Evolutionary conservation across 192 early-diverging fungal genomes (phyloP), one percentile per base, ranked within the genome.

Genomic region (Chytriomyces confervae): DNA sequence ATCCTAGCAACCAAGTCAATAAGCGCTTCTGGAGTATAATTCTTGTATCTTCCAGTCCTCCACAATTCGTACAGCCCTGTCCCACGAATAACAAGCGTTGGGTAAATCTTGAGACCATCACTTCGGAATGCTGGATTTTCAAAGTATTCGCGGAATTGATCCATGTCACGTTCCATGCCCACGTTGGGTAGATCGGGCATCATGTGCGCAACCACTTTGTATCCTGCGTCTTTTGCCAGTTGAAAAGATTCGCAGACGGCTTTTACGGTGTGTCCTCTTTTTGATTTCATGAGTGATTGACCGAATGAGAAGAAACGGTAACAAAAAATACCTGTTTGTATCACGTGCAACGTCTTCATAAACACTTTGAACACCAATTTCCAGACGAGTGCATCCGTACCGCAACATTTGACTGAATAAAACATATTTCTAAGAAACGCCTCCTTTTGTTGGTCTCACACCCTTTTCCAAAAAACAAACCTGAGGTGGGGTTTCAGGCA

Each of bases 181-280:
- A 99, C 97, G 77, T 99, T 99, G 3, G 98, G 97, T 69, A 99
- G 85, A 86, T 99, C 97, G 9, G 98, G 98, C 98, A 99, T 99
- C 98, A 99, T 99, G 74, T 99, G 98, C 16, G 97, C 91, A 9
- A 99, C 98, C 0, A 99, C 93, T 80, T 99, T 99, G 88, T 96
- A 99, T 10, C 98, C 98, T 20, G 96, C 93, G 77, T 99, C 98
- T 83, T 99, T 99, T 72, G 94, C 93, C 65, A 99, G 84, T 60
- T 98, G 97, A 82, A 99, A 99, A 18, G 95, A 94, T 83, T 99
- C 98, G 79, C 92, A 94, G 0, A 99, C 98, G 1, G 98, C 95
- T 66, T 94, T 94, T 68, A 99, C 98, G 16, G 98, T 99, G 79
- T 99, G 98, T 45, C 98, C 98, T 50, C 93, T 86, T 36, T 36